Evolutionary conservation across 2,329 filamentous ascomycete genomes (phyloP).

Genomic region (Metarhizium guizhouense): DNA sequence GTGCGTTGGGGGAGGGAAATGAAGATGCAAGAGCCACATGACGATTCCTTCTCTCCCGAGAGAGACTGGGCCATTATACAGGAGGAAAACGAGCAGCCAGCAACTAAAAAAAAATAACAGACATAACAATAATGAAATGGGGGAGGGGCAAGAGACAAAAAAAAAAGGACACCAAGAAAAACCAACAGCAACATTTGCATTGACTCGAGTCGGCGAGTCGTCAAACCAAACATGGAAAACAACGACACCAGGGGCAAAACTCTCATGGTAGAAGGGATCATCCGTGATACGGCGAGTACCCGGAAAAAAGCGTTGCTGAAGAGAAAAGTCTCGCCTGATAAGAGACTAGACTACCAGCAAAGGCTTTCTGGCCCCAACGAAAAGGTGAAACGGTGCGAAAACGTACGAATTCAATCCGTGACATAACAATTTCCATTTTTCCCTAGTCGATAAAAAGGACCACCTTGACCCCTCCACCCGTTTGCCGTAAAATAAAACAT

Average conservation of each 20-base stretch:
- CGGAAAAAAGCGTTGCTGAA: not conserved
- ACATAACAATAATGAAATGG: constrained; percentile 6
- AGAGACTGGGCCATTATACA: constrained; percentile 8
- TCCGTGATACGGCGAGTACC: constrained; percentile 1
- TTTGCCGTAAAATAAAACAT: constrained; percentile 18
- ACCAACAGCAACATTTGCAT: constrained; percentile 21
- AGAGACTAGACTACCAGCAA: not conserved
- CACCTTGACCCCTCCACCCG: constrained; percentile 17
- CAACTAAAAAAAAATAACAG: constrained; percentile 1
- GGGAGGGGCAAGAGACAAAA: constrained; percentile 10
- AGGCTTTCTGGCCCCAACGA: constrained; percentile 2
- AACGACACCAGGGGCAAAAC: constrained; percentile 1
- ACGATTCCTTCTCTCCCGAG: constrained; percentile 5
- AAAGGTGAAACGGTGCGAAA: constrained; percentile 5
- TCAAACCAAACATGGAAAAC: constrained; percentile 5
- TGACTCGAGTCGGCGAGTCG: constrained; percentile 14
- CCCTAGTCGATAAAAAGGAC: constrained; percentile 8
- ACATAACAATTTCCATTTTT: constrained; percentile 7
- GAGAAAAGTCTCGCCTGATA: not conserved
- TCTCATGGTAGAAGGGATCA: constrained; percentile 1
- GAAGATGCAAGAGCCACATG: not conserved
- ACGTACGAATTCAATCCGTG: constrained; percentile 6
- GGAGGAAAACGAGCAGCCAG: constrained; percentile 1
- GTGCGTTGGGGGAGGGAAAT: not conserved
- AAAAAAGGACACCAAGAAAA: not conserved